Percentiles rank a stretch among this genome's conserved stretches.
Evolutionary conservation across 306 rosid genomes (phyloP).

Genomic region (Casuarina equisetifolia): DNA sequence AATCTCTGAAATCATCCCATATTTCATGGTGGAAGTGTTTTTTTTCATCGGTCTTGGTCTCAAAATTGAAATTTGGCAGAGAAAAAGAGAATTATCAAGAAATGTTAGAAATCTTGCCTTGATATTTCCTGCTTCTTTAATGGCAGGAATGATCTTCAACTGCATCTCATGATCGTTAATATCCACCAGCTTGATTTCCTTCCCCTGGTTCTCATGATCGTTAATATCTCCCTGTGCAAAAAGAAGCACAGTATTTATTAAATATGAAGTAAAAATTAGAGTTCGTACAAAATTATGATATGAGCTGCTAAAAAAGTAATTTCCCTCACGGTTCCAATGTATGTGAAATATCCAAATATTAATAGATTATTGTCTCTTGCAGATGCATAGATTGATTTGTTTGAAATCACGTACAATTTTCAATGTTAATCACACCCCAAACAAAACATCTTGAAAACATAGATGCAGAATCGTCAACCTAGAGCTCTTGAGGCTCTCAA

Average conservation of each 20-base stretch:
- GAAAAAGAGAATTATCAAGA: no score
- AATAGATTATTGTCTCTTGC: no score
- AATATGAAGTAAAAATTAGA: background rate
- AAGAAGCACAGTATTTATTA: no score
- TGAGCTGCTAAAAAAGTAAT: no score
- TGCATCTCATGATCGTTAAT: conserved; percentile 30
- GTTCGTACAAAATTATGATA: no score
- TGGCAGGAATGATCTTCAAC: conserved; percentile 41
- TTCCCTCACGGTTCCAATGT: no score
- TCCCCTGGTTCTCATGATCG: conserved; percentile 36
- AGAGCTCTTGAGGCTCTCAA: conserved; percentile 32
- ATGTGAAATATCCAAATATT: no score
- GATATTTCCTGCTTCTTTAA: conserved; percentile 49
- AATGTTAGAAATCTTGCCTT: conserved; percentile 18
- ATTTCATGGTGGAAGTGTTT: no score
- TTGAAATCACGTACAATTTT: background rate
- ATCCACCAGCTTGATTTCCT: conserved; percentile 49
- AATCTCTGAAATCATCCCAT: conserved; percentile 29
- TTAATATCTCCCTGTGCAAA: conserved; percentile 33
- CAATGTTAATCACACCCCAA: background rate
- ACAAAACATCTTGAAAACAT: background rate
- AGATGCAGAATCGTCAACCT: conserved; percentile 35
- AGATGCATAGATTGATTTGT: no score
- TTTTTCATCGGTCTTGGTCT: no score
- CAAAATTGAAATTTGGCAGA: no score